Percentiles rank a stretch among this genome's conserved stretches.
Evolutionary conservation across 176 grass and related monocot genomes (phyloP).

Genomic region (bread wheat (Triticum aestivum)): DNA sequence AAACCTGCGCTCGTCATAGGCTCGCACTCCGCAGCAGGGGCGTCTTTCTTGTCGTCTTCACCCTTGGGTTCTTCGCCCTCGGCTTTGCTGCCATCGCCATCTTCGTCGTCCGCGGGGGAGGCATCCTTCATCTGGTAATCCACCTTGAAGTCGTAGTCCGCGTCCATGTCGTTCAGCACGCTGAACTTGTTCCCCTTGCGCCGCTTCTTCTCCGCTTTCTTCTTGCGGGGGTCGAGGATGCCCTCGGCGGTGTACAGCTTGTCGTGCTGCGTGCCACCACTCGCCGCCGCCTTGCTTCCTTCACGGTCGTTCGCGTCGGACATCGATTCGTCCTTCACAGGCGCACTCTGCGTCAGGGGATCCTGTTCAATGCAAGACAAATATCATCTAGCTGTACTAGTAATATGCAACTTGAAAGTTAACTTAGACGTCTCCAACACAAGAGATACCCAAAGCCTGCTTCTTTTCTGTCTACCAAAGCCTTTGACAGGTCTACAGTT

Average conservation of each 20-base stretch:
- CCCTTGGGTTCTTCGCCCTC: background rate
- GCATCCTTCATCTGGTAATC: slow-evolving; percentile 52
- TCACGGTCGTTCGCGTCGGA: slow-evolving; percentile 33
- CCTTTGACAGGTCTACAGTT: background rate
- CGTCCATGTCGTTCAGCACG: slow-evolving; percentile 38
- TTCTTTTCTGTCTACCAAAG: background rate
- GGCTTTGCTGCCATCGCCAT: background rate
- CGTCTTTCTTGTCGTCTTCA: too few species aligned
- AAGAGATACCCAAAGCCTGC: background rate
- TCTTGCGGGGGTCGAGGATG: slow-evolving; percentile 76
- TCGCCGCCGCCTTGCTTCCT: slow-evolving; percentile 30
- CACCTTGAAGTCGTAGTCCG: slow-evolving; percentile 49
- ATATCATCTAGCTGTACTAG: background rate
- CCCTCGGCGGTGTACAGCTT: slow-evolving; percentile 76
- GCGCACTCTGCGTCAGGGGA: background rate
- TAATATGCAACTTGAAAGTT: background rate
- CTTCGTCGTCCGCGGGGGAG: slow-evolving; percentile 9
- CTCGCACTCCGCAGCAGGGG: too few species aligned
- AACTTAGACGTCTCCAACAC: background rate
- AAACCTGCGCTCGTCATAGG: too few species aligned
- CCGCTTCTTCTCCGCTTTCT: slow-evolving; percentile 54
- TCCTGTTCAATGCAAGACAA: slow-evolving; percentile 42
- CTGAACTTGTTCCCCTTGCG: slow-evolving; percentile 44
- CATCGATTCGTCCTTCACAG: slow-evolving; percentile 44
- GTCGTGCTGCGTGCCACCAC: slow-evolving; percentile 46